These are phyloP conservation scores for Fagopyrum esculentum DNA, from an alignment of 148 eudicot species.

Conservation along the genomic window DNA sequence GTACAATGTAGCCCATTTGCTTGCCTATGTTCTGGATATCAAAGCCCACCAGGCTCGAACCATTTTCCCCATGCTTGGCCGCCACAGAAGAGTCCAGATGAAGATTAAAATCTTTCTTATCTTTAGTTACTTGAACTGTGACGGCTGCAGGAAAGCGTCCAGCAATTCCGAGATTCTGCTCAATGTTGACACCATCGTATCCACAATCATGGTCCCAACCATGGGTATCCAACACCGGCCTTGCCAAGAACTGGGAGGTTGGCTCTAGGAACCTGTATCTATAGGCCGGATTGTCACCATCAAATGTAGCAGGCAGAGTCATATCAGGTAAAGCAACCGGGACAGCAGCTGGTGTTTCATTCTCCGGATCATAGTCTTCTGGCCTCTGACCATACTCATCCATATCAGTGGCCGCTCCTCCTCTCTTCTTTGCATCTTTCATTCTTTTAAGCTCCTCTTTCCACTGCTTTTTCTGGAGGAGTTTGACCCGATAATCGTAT, in stretches of 20 bases:
- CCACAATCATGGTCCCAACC: constrained; percentile 99
- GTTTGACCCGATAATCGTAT: constrained; percentile 89
- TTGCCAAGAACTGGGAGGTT: constrained; percentile 75
- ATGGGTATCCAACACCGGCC: constrained; percentile 89
- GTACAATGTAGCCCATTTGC: constrained; percentile 61
- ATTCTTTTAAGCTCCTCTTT: constrained; percentile 82
- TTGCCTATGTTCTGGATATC: constrained; percentile 83
- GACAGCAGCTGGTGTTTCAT: constrained; percentile 62
- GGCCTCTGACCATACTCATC: constrained; percentile 31
- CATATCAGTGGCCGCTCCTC: constrained; percentile 29
- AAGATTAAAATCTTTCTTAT: constrained; percentile 81
- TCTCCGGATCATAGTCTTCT: constrained; percentile 59
- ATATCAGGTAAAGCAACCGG: constrained; percentile 95
- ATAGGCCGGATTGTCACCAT: constrained; percentile 76
- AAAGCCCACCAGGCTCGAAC: constrained; percentile 76
- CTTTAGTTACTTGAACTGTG: constrained; percentile 71
- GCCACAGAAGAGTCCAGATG: constrained; percentile 80
- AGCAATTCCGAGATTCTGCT: constrained; percentile 64
- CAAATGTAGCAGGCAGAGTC: constrained; percentile 91
- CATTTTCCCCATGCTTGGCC: constrained; percentile 72
- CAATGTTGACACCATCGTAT: constrained; percentile 92
- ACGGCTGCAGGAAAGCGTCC: constrained; percentile 57
- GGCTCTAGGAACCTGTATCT: constrained; percentile 92
- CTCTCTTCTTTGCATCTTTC: constrained; percentile 68
- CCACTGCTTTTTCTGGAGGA: constrained; percentile 92